These are phyloP conservation scores for Solanum hybrid DNA, from an alignment of 305 asterid genomes.

Conservation along the genomic window DNA sequence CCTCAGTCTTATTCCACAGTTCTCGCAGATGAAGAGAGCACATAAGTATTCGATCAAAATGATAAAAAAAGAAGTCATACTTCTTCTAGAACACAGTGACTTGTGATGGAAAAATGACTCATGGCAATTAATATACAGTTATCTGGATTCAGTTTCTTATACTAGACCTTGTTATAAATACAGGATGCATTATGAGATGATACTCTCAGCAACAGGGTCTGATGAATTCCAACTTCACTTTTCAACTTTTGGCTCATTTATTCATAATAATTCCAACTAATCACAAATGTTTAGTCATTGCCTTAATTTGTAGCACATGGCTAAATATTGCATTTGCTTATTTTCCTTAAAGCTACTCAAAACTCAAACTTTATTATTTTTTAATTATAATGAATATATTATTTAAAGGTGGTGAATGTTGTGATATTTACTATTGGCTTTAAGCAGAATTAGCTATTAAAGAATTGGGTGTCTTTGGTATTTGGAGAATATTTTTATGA, in stretches of 20 bases:
- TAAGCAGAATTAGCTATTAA: background rate
- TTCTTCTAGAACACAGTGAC: no score
- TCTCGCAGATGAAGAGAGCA: no score
- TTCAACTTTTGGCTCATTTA: background rate
- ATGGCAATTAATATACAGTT: no score
- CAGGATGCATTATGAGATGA: no score
- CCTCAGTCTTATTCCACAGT: no score
- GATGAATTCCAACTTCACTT: background rate
- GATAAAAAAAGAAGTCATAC: no score
- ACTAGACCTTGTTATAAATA: no score
- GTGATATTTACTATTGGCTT: background rate
- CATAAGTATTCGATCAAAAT: no score
- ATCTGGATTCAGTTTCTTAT: no score
- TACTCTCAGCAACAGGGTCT: no score
- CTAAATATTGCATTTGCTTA: background rate
- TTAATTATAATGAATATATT: background rate
- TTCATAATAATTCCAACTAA: background rate
- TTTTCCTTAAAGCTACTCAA: background rate
- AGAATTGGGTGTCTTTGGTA: background rate
- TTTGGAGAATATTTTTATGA: background rate
- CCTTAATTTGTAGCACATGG: background rate
- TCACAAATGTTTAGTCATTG: background rate
- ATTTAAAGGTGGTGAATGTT: background rate
- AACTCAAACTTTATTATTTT: background rate
- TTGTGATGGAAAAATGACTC: no score